Evolutionary conservation across 106 monocot species (phyloP).

Genomic region (Dioscorea zingiberensis): DNA sequence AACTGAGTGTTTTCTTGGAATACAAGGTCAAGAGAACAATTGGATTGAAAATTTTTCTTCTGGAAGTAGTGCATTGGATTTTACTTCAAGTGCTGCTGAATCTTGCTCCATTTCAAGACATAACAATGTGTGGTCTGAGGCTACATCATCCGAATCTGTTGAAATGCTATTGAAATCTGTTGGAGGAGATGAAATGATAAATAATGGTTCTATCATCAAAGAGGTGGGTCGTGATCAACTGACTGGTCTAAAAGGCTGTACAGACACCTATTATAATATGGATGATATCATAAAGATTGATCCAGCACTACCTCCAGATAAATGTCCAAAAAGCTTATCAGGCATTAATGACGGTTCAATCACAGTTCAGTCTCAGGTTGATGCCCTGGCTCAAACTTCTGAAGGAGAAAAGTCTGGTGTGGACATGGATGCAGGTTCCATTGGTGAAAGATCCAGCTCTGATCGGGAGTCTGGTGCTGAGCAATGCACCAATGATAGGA

Average conservation of each 20-base stretch:
- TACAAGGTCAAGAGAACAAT: constrained; percentile 59
- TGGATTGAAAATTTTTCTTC: constrained; percentile 91
- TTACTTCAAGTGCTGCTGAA: constrained; percentile 56
- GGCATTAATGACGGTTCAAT: constrained; percentile 9
- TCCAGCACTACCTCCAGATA: constrained; percentile 12
- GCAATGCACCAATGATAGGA: constrained; percentile 5
- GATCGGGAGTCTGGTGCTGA: constrained; percentile 12
- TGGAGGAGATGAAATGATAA: constrained; percentile 58
- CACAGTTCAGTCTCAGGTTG: background rate
- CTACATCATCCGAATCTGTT: constrained; percentile 88
- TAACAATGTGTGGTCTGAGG: constrained; percentile 90
- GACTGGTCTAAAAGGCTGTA: constrained; percentile 20
- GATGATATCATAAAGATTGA: constrained; percentile 9
- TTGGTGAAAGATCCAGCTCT: constrained; percentile 8
- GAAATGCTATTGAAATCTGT: constrained; percentile 89
- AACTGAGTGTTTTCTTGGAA: constrained; percentile 61
- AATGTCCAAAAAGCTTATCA: constrained; percentile 13
- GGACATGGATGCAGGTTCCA: constrained; percentile 9
- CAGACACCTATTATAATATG: constrained; percentile 13
- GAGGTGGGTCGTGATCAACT: constrained; percentile 23
- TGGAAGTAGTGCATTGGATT: constrained; percentile 49
- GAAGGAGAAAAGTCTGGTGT: background rate
- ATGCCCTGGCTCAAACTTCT: background rate
- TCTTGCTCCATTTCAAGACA: constrained; percentile 51
- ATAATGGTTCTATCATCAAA: constrained; percentile 19